Evolutionary conservation across 306 rosid species (phyloP).

Genomic region (Dryas alaskensis): DNA sequence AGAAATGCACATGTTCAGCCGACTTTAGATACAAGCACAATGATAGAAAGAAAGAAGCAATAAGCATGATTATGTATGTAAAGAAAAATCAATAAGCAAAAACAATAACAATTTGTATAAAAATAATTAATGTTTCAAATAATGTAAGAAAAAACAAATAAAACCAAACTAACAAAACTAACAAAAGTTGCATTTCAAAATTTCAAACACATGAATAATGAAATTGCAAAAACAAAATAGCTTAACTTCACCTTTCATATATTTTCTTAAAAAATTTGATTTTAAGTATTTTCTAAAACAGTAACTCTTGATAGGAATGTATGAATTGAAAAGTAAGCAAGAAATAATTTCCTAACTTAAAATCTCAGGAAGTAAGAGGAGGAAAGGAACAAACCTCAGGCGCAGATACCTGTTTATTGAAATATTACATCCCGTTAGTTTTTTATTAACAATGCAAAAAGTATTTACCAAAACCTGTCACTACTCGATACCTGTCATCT

Average conservation of each 20-base stretch:
- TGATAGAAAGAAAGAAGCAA: not conserved
- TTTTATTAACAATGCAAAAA: conserved; percentile 14
- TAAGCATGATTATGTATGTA: not conserved
- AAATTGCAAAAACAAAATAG: not conserved
- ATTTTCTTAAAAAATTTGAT: not conserved
- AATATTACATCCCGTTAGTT: conserved; percentile 13
- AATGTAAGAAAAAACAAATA: not conserved
- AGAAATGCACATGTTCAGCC: not conserved
- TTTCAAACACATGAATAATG: not conserved
- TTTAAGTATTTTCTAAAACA: not conserved
- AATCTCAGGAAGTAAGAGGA: conserved; percentile 8
- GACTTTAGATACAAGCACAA: not conserved
- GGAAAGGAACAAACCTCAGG: conserved; percentile 23
- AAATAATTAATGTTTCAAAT: not conserved
- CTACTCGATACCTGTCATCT: conserved; percentile 25
- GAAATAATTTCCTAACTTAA: not conserved
- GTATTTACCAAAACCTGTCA: conserved; percentile 21
- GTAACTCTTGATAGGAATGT: not conserved
- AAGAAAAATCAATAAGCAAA: too few relatives aligned
- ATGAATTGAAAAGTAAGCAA: not conserved
- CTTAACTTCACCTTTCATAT: not conserved
- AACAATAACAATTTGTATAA: too few relatives aligned
- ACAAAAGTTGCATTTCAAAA: not conserved
- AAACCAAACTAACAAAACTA: not conserved
- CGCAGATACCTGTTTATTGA: conserved; percentile 12